Conservation (phyloP, 352 stramenopile species). For the Globisporangium nagaii region DNA sequence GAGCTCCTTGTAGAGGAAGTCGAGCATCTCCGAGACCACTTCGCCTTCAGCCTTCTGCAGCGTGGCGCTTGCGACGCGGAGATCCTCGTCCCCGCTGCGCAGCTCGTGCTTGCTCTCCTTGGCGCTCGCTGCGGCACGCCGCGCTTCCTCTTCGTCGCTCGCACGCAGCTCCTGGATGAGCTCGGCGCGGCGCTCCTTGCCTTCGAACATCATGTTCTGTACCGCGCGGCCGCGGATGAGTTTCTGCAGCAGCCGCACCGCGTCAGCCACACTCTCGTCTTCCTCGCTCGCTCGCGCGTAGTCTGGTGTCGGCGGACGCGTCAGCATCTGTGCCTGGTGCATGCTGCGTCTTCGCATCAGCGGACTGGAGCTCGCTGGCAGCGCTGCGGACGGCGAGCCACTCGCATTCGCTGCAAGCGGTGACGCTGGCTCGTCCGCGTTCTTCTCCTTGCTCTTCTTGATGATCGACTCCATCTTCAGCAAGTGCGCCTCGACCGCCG, state of each 20-base stretch:
- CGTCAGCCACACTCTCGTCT: slow-evolving; percentile 51
- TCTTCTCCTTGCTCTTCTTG: slow-evolving; percentile 49
- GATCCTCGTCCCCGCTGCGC: slow-evolving; percentile 29
- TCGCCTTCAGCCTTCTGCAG: slow-evolving; percentile 79
- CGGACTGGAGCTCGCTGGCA: slow-evolving; percentile 4
- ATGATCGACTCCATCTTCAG: slow-evolving; percentile 86
- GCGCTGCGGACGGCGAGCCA: not conserved
- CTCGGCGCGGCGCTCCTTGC: slow-evolving; percentile 81
- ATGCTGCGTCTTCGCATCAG: slow-evolving; percentile 22
- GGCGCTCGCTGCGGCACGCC: slow-evolving; percentile 4
- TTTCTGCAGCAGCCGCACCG: slow-evolving; percentile 84
- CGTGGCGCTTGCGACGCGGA: slow-evolving; percentile 36
- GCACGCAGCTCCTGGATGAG: slow-evolving; percentile 87
- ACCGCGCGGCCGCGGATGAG: slow-evolving; percentile 86
- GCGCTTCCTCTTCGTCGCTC: slow-evolving; percentile 40
- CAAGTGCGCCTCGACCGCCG: slow-evolving; percentile 71
- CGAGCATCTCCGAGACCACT: slow-evolving; percentile 83
- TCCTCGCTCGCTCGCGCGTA: slow-evolving; percentile 35
- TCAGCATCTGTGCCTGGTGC: slow-evolving; percentile 43
- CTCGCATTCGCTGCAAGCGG: not conserved
- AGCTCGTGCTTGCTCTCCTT: slow-evolving; percentile 5
- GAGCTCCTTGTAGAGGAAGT: slow-evolving; percentile 88
- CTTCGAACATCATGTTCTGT: slow-evolving; percentile 94
- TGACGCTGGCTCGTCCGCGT: not conserved
- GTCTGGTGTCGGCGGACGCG: slow-evolving; percentile 75